phyloP scores from a whole-genome alignment of 2,329 filamentous ascomycete genomes.

The Allantophomopsis cytisporea region DNA sequence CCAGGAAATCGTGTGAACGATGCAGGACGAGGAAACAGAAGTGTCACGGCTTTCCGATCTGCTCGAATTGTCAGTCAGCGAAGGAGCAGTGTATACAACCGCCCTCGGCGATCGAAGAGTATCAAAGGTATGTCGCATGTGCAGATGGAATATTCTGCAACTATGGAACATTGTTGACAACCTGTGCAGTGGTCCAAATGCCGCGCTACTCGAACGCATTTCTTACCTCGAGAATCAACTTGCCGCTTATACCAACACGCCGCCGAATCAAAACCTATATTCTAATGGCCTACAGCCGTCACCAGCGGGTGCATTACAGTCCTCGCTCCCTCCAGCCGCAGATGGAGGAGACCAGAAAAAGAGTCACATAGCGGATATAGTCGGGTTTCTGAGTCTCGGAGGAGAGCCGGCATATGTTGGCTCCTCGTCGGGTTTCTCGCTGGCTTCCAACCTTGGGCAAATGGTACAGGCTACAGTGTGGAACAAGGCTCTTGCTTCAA shows the following conservation, averaged over 20 bases:
- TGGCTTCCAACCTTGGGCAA: conserved; percentile 34
- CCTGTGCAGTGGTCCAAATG: conserved; percentile 9
- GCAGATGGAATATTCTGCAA: background rate
- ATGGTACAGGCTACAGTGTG: conserved; percentile 40
- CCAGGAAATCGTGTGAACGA: conserved; percentile 12
- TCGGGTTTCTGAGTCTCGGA: conserved; percentile 33
- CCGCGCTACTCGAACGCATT: conserved; percentile 12
- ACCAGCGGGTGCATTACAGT: background rate
- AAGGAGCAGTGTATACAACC: conserved; percentile 14
- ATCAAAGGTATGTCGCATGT: conserved; percentile 8
- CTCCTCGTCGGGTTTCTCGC: conserved; percentile 31
- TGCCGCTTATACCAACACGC: conserved; percentile 9
- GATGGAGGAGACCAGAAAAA: conserved; percentile 3
- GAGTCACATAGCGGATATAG: conserved; percentile 25
- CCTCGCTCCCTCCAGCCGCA: conserved; percentile 2
- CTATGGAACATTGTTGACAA: background rate
- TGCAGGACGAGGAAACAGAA: conserved; percentile 13
- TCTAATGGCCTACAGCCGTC: background rate
- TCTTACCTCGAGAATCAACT: conserved; percentile 14
- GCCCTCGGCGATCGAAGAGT: conserved; percentile 14
- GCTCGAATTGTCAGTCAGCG: conserved; percentile 11
- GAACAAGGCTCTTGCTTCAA: conserved; percentile 30
- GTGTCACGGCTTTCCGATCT: conserved; percentile 13
- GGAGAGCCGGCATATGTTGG: conserved; percentile 34
- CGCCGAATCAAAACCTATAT: conserved; percentile 4